Evolutionary conservation across 345 rosid species (phyloP).

Genomic region (Syzygium aqueum): DNA sequence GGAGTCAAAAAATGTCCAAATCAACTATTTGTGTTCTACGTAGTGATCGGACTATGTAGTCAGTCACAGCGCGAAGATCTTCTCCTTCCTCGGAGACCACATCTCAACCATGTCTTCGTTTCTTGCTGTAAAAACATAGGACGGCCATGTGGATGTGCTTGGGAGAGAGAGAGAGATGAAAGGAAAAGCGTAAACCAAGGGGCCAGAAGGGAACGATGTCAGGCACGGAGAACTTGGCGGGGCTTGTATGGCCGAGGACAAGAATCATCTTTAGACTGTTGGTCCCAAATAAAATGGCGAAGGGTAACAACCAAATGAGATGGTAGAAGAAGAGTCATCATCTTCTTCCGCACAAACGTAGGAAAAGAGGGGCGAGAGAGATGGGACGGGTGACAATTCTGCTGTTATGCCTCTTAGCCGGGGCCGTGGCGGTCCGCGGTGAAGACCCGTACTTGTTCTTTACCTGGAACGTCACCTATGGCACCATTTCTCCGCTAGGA

Average conservation of each 20-base stretch:
- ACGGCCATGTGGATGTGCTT: not conserved
- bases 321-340: not conserved
- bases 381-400: not conserved
- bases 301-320: not conserved
- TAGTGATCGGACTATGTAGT: not conserved
- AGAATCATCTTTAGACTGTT: not conserved
- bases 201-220: not conserved
- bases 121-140: not conserved
- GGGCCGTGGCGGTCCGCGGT: not conserved
- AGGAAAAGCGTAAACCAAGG: slow-evolving; percentile 1
- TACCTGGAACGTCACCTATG: slow-evolving; percentile 13
- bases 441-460: slow-evolving; percentile 14
- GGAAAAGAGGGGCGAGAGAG: not conserved
- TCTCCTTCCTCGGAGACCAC: not conserved
- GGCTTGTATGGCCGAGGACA: not conserved
- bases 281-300: not conserved
- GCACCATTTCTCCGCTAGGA: slow-evolving; percentile 10
- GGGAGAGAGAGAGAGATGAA: not conserved
- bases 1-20: not conserved
- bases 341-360: not conserved
- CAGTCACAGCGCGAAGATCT: not conserved
- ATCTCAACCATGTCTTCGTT: not conserved
- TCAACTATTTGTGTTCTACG: not conserved
- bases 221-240: slow-evolving; percentile 2
- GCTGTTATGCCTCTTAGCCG: slow-evolving; percentile 8